Base-by-base conservation (phyloP, 2,329 filamentous ascomycete genomes). In the Monilinia laxa region DNA sequence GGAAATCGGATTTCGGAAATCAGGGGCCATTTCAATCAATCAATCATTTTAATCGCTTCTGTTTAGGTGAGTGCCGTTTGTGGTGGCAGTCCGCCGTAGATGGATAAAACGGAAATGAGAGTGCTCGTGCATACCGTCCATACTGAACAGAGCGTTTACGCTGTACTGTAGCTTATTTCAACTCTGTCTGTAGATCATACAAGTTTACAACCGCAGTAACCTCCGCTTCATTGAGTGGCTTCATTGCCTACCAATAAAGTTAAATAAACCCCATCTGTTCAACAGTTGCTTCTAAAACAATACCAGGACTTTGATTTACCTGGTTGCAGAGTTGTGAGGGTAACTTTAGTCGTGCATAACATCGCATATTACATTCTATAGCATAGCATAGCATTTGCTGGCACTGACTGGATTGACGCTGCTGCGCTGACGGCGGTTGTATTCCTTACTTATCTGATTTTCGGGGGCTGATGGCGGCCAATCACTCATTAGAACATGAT, bases 361-460 rank as follows among this genome's bases (percentile, higher is more conserved):
- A 35, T 35, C 31, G 31, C 2, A 35, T 35, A 35, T 35, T 35
- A 35, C 31, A 35, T 35, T 6, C 10, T 42, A 16, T 47, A 47
- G 42, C 25, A 52, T 53, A 28, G 14, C 25, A 53, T 54, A 54
- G 28, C 28, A 54, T 54, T 54, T 54, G 28, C 52, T 54, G 52
- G 52, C 52, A 54, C 18, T 35, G 52, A 54, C 18, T 54, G 52
- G 52, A 51, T n/a, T 51, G 47, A 16, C 52, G 52, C 52, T 54
- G 49, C 28, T 35, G 59, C 59, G 59, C 59, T 52, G 42, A 62
- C 59, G 59, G 59, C 59, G 59, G 59, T 52, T 53, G 59, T 2
- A 62, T 51, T 23, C 25, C 47, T 62, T 31, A 40, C 31, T 38
- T 51, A 31, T 42, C 55, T 54, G 52, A 54, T 54, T 54, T 52